phyloP scores from a whole-genome alignment of 106 monocot species.

The Acorus gramineus region DNA sequence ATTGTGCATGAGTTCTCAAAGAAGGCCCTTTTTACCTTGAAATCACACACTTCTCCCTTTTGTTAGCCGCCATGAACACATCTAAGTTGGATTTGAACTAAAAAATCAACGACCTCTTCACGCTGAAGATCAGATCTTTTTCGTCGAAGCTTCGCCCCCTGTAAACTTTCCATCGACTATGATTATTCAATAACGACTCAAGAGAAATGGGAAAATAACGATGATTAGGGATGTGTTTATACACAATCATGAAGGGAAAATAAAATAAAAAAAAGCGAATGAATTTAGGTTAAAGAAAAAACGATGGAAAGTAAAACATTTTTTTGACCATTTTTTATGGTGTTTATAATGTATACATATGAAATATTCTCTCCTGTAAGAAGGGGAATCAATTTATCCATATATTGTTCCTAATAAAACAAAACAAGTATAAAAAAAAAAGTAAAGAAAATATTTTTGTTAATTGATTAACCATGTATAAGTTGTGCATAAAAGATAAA shows the following conservation, averaged over 20 bases:
- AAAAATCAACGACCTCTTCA: background rate
- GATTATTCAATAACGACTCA: background rate
- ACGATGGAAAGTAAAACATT: background rate
- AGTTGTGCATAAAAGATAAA: too few relatives aligned
- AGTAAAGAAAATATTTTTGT: too few relatives aligned
- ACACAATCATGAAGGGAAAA: too few relatives aligned
- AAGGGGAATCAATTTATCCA: too few relatives aligned
- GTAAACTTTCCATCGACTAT: conserved; percentile 1
- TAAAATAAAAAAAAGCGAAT: background rate
- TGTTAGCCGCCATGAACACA: conserved; percentile 9
- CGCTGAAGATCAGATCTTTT: background rate
- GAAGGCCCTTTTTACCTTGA: conserved; percentile 18
- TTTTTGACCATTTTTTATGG: too few relatives aligned
- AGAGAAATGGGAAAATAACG: too few relatives aligned
- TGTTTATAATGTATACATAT: too few relatives aligned
- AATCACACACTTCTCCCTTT: conserved; percentile 12
- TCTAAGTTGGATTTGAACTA: background rate
- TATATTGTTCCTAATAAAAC: too few relatives aligned
- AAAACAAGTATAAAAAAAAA: too few relatives aligned
- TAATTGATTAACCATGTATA: too few relatives aligned
- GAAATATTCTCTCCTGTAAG: too few relatives aligned
- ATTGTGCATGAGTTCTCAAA: conserved; percentile 9
- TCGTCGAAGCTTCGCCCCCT: background rate
- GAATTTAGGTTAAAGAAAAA: background rate
- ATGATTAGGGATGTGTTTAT: too few relatives aligned